These are phyloP conservation scores for Lipomyces yamadae DNA, from an alignment of 805 yeast genomes.

Conservation along the genomic window DNA sequence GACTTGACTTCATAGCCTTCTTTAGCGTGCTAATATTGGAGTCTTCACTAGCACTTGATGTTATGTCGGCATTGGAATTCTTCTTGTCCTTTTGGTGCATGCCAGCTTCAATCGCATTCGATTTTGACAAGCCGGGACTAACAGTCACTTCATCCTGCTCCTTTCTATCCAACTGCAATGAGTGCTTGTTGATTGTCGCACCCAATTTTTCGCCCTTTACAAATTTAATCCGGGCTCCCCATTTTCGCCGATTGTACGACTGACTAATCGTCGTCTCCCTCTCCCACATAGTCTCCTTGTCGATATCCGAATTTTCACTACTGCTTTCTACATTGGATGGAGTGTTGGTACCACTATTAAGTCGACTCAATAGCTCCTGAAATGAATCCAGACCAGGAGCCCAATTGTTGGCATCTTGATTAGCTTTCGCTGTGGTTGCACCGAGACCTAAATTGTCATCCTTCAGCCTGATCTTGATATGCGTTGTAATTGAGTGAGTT, in stretches of 20 bases:
- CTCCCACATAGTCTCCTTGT: conserved; percentile 52
- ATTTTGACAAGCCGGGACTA: neutral
- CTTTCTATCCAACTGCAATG: conserved; percentile 37
- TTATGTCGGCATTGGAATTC: neutral
- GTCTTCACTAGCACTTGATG: conserved; percentile 41
- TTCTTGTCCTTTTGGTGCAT: neutral
- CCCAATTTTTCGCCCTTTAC: conserved; percentile 81
- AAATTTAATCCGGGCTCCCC: conserved; percentile 87
- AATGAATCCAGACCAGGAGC: conserved; percentile 91
- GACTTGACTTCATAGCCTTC: conserved; percentile 41
- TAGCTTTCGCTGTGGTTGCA: conserved; percentile 55
- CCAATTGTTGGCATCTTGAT: conserved; percentile 71
- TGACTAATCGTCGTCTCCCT: conserved; percentile 60
- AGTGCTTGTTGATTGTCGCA: conserved; percentile 59
- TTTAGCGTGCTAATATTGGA: conserved; percentile 42
- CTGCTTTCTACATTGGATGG: neutral
- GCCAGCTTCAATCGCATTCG: neutral
- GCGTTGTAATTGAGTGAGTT: conserved; percentile 68
- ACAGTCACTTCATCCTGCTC: conserved; percentile 34
- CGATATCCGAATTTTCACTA: conserved; percentile 53
- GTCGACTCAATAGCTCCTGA: conserved; percentile 84
- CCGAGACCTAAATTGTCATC: conserved; percentile 88
- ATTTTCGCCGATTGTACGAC: conserved; percentile 53
- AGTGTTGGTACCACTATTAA: conserved; percentile 65
- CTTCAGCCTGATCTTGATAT: conserved; percentile 80